Conservation (phyloP, 2,329 filamentous ascomycete genomes). For the Diaporthe aspalathi region DNA sequence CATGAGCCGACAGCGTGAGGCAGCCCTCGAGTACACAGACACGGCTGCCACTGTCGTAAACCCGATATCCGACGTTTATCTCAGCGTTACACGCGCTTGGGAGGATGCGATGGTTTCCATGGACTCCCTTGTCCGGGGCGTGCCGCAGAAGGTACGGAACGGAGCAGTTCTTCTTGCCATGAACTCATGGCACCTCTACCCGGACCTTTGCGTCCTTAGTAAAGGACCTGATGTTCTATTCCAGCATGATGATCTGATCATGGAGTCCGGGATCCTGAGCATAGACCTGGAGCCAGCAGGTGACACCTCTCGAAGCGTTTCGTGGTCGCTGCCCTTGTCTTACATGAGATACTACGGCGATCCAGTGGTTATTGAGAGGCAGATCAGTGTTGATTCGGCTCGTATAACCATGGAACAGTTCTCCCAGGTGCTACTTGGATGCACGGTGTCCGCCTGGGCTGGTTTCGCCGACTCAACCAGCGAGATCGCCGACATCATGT, state of each 20-base stretch:
- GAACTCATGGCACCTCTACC: constrained; percentile 33
- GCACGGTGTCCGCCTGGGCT: background rate
- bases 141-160: constrained; percentile 28
- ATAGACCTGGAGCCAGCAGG: background rate
- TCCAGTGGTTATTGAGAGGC: background rate
- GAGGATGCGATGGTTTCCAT: background rate
- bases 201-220: constrained; percentile 34
- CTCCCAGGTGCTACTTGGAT: background rate
- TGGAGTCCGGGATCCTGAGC: background rate
- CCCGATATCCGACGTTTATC: background rate
- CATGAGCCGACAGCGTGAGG: constrained; percentile 42
- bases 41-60: constrained; percentile 32
- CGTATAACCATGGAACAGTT: constrained; percentile 2
- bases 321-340: constrained; percentile 2
- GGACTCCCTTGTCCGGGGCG: constrained; percentile 30
- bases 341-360: constrained; percentile 19
- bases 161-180: constrained; percentile 29
- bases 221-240: background rate
- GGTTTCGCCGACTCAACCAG: background rate
- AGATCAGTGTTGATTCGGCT: background rate
- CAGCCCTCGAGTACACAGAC: constrained; percentile 43
- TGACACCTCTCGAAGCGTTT: background rate
- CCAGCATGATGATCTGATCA: background rate
- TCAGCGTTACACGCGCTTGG: constrained; percentile 31
- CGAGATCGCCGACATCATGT: background rate